Evolutionary conservation across 1,284 basidiomycete genomes (phyloP).

Genomic region (Grifola frondosa): DNA sequence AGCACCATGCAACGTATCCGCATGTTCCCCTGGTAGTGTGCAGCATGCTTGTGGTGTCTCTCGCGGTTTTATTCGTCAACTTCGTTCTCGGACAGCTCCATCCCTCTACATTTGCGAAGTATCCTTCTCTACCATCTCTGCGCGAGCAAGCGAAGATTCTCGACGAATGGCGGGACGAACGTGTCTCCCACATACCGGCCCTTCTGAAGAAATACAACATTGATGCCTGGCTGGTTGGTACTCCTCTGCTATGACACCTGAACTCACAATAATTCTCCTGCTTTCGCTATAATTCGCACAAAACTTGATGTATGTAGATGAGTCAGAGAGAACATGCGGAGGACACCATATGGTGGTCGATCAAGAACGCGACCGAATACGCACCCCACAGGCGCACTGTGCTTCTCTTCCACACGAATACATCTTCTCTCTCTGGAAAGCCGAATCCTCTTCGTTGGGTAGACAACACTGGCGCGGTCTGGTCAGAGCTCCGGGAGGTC

Average conservation of each 20-base stretch:
- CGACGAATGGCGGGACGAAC: conserved; percentile 43
- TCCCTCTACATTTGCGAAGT: conserved; percentile 36
- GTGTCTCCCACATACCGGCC: conserved; percentile 40
- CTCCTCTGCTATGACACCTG: not conserved
- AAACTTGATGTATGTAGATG: conserved; percentile 36
- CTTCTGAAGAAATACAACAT: conserved; percentile 44
- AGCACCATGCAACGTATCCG: too few species aligned
- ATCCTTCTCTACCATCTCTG: conserved; percentile 42
- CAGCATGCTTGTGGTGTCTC: not conserved
- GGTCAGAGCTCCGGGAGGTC: conserved; percentile 40
- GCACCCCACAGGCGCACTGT: conserved; percentile 50
- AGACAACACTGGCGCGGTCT: conserved; percentile 51
- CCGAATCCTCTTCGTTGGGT: conserved; percentile 49
- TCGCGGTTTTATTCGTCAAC: not conserved
- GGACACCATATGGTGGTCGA: conserved; percentile 52
- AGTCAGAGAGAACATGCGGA: conserved; percentile 53
- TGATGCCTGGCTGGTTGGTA: conserved; percentile 44
- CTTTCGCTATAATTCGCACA: not conserved
- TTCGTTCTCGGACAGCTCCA: conserved; percentile 30
- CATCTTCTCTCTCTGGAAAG: conserved; percentile 33
- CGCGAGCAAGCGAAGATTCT: conserved; percentile 45
- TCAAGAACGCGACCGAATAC: conserved; percentile 50
- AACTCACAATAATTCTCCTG: not conserved
- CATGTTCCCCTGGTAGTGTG: not conserved
- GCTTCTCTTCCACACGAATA: conserved; percentile 48